Evolutionary conservation across 169 alveolate genomes (phyloP).

Genomic region (Plasmodium sp.): DNA sequence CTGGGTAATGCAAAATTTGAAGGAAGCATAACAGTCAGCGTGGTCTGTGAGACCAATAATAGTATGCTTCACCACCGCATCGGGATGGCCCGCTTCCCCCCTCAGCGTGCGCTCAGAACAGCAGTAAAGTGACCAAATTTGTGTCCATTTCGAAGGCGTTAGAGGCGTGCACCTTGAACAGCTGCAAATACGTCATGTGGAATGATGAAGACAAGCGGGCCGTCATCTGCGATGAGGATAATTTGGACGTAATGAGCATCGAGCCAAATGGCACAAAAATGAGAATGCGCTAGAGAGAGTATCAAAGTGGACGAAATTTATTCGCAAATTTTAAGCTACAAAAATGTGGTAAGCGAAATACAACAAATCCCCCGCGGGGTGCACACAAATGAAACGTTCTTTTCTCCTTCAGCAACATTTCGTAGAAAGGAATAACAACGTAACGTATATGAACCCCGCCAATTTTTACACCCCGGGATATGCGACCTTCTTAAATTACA

Average conservation of each 20-base stretch:
- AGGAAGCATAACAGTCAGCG: neutral
- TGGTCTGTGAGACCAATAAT: neutral
- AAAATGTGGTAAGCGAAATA: neutral
- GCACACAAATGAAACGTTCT: neutral
- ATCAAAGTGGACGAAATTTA: neutral
- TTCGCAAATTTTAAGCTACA: neutral
- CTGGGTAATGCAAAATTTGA: conserved; percentile 5
- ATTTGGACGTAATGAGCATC: conserved; percentile 11
- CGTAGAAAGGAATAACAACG: conserved; percentile 16
- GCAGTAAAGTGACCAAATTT: conserved; percentile 12
- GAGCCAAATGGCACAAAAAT: neutral
- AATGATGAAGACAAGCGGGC: conserved; percentile 50
- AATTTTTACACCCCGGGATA: conserved; percentile 64
- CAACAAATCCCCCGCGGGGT: neutral
- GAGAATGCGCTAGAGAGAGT: neutral
- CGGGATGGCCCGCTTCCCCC: neutral
- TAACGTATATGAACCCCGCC: conserved; percentile 65
- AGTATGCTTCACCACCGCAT: neutral
- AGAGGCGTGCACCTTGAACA: conserved; percentile 43
- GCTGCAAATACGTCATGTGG: conserved; percentile 62
- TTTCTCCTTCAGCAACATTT: neutral
- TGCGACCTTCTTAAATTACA: conserved; percentile 63
- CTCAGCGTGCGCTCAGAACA: conserved; percentile 50
- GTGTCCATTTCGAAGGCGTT: conserved; percentile 50
- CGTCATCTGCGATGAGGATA: conserved; percentile 13